Conservation (phyloP, 2,329 filamentous ascomycete genomes). For the Pseudocercospora fuligena region DNA sequence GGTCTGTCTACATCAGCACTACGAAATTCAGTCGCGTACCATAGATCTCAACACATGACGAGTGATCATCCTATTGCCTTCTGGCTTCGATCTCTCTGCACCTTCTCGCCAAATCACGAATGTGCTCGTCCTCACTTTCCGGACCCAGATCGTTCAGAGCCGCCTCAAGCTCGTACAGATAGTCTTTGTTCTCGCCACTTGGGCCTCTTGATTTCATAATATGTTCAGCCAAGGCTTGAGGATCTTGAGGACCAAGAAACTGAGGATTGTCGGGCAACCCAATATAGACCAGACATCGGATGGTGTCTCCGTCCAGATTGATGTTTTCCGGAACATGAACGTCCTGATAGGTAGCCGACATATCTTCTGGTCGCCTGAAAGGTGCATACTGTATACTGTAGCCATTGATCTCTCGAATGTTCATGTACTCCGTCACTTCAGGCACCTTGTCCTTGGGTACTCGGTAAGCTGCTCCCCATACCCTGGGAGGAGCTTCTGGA, state of each 20-base stretch:
- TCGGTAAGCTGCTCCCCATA: constrained; percentile 84
- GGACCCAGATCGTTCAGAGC: constrained; percentile 74
- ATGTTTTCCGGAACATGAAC: constrained; percentile 41
- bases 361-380: constrained; percentile 62
- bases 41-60: no score
- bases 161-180: constrained; percentile 78
- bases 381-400: constrained; percentile 92
- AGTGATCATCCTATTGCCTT: no score
- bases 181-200: constrained; percentile 88
- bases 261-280: constrained; percentile 91
- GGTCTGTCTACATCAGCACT: no score
- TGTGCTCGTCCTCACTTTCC: constrained; percentile 81
- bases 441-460: constrained; percentile 79
- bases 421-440: constrained; percentile 86
- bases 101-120: constrained; percentile 77
- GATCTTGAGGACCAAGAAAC: constrained; percentile 84
- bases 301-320: constrained; percentile 38
- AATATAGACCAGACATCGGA: constrained; percentile 81
- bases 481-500: constrained; percentile 64
- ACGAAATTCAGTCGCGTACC: no score
- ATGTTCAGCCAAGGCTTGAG: constrained; percentile 75
- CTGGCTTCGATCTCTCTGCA: constrained; percentile 66
- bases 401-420: constrained; percentile 96
- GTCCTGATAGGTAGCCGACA: constrained; percentile 54
- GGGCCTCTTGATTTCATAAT: constrained; percentile 78